Percentiles rank a stretch among this genome's conserved stretches.
These are phyloP conservation scores for Vanrija humicola DNA, from an alignment of 1,284 basidiomycete species.

Conservation along the genomic window DNA sequence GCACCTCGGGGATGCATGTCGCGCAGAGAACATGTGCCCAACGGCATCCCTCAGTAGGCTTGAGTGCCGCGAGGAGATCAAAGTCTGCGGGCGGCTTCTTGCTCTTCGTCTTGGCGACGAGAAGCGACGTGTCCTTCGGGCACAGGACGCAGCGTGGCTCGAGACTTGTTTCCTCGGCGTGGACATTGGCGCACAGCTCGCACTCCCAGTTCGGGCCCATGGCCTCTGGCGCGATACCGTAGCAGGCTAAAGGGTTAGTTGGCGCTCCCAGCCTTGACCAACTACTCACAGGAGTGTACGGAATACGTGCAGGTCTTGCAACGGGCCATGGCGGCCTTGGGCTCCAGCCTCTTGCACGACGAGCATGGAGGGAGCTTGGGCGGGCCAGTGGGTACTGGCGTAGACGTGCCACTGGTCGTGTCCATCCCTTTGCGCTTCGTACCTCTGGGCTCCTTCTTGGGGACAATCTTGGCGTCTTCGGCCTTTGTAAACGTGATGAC, in stretches of 20 bases:
- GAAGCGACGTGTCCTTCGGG: constrained; percentile 28
- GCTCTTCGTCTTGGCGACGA: constrained; percentile 15
- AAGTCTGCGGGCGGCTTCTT: constrained; percentile 55
- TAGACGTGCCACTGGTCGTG: constrained; percentile 30
- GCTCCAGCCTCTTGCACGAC: constrained; percentile 69
- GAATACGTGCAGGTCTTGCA: constrained; percentile 73
- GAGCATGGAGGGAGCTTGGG: constrained; percentile 66
- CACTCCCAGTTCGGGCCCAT: constrained; percentile 71
- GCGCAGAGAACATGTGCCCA: constrained; percentile 91
- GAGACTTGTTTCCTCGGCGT: constrained; percentile 68
- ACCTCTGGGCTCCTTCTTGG: constrained; percentile 47
- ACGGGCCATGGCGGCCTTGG: constrained; percentile 67
- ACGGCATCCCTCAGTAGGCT: constrained; percentile 88
- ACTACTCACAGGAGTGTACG: constrained; percentile 63
- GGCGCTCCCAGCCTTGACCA: constrained; percentile 18
- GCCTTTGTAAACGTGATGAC: constrained; percentile 53
- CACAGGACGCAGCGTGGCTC: constrained; percentile 49
- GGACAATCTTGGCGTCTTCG: constrained; percentile 37
- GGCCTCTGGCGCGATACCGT: constrained; percentile 61
- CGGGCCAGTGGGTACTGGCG: constrained; percentile 40
- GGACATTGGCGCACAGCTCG: constrained; percentile 77
- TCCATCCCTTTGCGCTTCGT: constrained; percentile 59
- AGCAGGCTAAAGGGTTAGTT: constrained; percentile 54
- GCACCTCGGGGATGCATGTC: constrained; percentile 77
- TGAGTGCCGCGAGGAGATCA: constrained; percentile 74